Conservation (phyloP, 2,329 filamentous ascomycete species). For the Tolypocladium sp. region DNA sequence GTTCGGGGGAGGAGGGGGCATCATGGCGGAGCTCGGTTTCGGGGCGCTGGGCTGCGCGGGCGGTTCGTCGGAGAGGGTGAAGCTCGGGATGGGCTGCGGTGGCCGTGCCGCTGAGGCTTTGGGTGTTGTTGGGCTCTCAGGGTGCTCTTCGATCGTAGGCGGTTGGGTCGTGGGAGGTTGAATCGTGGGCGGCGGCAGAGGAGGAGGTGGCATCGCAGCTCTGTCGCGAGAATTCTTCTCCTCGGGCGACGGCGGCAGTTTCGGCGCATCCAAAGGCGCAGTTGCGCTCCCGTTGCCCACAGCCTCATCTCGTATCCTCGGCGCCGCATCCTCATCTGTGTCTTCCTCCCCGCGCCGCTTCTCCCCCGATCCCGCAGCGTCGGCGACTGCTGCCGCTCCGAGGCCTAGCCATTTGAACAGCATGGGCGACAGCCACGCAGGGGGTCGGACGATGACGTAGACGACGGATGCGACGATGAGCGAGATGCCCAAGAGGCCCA, state of each 20-base stretch:
- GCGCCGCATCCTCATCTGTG: not conserved
- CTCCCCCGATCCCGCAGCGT: constrained; percentile 1
- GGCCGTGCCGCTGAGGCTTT: constrained; percentile 28
- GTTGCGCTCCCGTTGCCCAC: not conserved
- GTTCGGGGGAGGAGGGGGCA: constrained; percentile 18
- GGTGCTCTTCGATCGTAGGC: constrained; percentile 13
- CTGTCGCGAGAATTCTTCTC: constrained; percentile 14
- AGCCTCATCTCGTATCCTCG: not conserved
- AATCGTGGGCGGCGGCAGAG: constrained; percentile 14
- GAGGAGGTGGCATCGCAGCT: constrained; percentile 27
- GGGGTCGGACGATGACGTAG: constrained; percentile 45
- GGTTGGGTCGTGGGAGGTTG: constrained; percentile 14
- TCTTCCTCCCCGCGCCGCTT: not conserved
- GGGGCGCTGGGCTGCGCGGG: constrained; percentile 1
- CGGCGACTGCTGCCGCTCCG: constrained; percentile 1
- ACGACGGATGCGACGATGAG: constrained; percentile 53
- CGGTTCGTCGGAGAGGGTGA: constrained; percentile 27
- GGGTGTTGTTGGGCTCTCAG: constrained; percentile 39
- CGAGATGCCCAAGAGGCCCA: constrained; percentile 44
- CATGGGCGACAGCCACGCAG: constrained; percentile 32
- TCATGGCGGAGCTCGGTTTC: constrained; percentile 10
- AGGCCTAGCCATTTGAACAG: constrained; percentile 13
- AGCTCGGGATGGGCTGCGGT: constrained; percentile 29
- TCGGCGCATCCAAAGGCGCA: not conserved
- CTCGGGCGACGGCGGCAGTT: not conserved